Evolutionary conservation across 306 rosid genomes (phyloP), one percentile per base, ranked within the genome.

Genomic region (Styphnolobium japonicum): DNA sequence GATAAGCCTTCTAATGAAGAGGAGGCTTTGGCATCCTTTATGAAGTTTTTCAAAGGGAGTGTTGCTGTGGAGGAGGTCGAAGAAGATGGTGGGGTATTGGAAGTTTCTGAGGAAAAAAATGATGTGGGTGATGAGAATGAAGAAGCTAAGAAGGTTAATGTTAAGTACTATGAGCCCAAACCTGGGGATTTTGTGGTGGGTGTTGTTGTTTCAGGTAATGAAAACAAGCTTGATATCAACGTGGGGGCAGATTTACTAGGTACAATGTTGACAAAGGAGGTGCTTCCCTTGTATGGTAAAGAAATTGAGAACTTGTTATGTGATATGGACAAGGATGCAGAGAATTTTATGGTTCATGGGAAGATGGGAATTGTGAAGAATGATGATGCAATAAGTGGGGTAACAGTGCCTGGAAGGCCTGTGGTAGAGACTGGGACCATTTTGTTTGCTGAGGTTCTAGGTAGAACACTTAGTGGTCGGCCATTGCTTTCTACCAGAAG

Each of bases 201-300:
- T 16, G 93, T 91, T 73, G 98, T 95, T 39, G 97, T 95, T 83
- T 95, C 98, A 0, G 98, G 97, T 6, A 91, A 93, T 67, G 98
- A 92, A 71, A 90, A 95, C 85, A 95, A 87, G 83, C 94, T 95
- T 42, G 98, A 95, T 74, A 84, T 95, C 29, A 90, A 87, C 75
- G 87, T 95, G 2, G 98, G 98, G 42, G 98, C 98, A 6, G 97
- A 95, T 72, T 77, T 91, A n/a, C 57, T 95, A 57, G 98, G 97
- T 33, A 90, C 96, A 60, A 93, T 95, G 98, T 86, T 95, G 88
- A 95, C 98, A 4, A 95, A 95, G 88, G 98, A 95, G 81, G 97
- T 91, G 82, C 90, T 95, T 80, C 98, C 98, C 12, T 84, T 95
- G 87, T 91, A 95, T 80, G 92, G 82, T 53, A 93, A 89, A 76